These are phyloP conservation scores for Leishmania braziliensis DNA, from an alignment of 208 protist species.

Conservation along the genomic window DNA sequence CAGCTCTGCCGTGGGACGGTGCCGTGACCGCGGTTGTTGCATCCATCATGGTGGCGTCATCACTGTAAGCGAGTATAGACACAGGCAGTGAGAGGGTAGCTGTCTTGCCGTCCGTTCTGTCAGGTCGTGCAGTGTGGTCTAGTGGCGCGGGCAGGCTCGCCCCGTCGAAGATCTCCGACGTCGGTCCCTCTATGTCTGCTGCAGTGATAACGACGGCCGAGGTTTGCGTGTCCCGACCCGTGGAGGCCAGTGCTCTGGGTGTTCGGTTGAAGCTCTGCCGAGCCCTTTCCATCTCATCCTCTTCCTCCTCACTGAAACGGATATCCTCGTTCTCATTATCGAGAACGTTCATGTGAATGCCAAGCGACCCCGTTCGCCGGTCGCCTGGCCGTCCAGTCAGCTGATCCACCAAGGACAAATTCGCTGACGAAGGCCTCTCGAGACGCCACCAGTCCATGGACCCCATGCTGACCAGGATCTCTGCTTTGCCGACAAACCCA, in stretches of 20 bases:
- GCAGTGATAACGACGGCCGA: not conserved
- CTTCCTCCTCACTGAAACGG: not conserved
- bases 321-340: not conserved
- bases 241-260: not conserved
- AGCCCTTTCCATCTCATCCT: not conserved
- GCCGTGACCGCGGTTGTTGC: not conserved
- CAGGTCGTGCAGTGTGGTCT: slow-evolving; percentile 14
- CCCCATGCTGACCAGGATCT: slow-evolving; percentile 9
- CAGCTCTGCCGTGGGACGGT: not conserved
- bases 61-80: not conserved
- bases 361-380: not conserved
- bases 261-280: slow-evolving; percentile 9
- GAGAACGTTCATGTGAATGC: not conserved
- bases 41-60: not conserved
- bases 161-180: not conserved
- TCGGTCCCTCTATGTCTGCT: not conserved
- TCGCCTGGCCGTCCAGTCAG: slow-evolving; percentile 1
- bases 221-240: not conserved
- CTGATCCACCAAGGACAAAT: slow-evolving; percentile 8
- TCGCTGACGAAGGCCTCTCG: slow-evolving; percentile 7
- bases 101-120: not conserved
- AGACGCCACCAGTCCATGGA: slow-evolving; percentile 17
- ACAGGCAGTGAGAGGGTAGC: not conserved
- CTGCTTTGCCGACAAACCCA: not conserved
- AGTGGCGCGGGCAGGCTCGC: not conserved